These are phyloP conservation scores for Ophiostoma piceae DNA, from an alignment of 2,329 filamentous ascomycete species.

Conservation along the genomic window DNA sequence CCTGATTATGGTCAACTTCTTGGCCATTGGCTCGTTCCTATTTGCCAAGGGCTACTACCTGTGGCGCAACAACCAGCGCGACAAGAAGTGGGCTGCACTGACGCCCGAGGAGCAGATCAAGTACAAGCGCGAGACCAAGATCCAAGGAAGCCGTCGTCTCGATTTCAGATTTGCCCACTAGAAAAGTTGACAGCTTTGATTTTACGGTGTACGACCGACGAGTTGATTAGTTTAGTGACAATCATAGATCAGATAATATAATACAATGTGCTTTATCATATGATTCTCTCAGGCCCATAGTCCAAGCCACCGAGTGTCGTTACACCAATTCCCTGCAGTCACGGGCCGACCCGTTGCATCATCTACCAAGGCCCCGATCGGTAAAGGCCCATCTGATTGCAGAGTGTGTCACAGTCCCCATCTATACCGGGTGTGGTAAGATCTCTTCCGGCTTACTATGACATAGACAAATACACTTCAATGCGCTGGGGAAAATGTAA, in stretches of 20 bases:
- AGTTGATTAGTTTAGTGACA: neutral
- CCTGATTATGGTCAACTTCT: constrained; percentile 38
- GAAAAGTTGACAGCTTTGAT: neutral
- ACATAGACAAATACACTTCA: neutral
- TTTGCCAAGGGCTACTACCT: constrained; percentile 44
- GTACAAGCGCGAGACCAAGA: constrained; percentile 45
- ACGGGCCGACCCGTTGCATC: neutral
- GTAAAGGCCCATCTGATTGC: neutral
- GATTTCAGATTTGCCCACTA: constrained; percentile 38
- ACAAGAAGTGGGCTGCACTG: constrained; percentile 46
- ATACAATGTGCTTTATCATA: neutral
- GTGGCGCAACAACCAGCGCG: constrained; percentile 45
- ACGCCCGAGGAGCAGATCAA: constrained; percentile 42
- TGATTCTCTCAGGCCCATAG: neutral
- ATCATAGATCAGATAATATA: neutral
- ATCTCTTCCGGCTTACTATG: neutral
- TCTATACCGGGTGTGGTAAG: neutral
- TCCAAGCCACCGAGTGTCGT: neutral
- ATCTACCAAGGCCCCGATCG: neutral
- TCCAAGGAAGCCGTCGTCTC: constrained; percentile 42
- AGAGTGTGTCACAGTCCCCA: neutral
- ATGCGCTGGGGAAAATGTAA: neutral
- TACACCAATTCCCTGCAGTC: neutral
- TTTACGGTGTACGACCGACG: too few species aligned
- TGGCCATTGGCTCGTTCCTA: constrained; percentile 35